Evolutionary conservation across 2,329 filamentous ascomycete genomes (phyloP), one percentile per base, ranked within the genome.

Genomic region (Phialophora tarda): DNA sequence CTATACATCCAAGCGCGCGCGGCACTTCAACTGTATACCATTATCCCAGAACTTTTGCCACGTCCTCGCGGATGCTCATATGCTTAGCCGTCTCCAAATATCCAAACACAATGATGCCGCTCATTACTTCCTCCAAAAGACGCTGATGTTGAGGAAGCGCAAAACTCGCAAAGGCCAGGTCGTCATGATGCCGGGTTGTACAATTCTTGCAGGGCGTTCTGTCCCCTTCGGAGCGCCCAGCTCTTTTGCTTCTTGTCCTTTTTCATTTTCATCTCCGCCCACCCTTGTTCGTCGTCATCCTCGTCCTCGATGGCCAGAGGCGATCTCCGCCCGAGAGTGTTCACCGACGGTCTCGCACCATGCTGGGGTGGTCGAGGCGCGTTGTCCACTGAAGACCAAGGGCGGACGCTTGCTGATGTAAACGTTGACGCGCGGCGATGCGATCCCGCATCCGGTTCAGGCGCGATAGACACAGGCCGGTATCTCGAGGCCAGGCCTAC

Each of bases 401-500:
- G 73, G 41, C 75, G 77, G n/a, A 76, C 72, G 1, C 73, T 72
- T 1, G 76, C 70, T 8, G 77, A 74, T 4, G 76, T 77, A 28
- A 77, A 75, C 7, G 75, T 73, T 2, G 78, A 78, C 11, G 76
- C 71, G 26, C 76, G 74, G 32, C 69, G 69, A 26, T 64, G 50
- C 4, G 30, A 32, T 26, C 67, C 55, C 10, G 34, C 38, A 6
- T 70, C 57, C 28, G 67, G 66, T 5, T 73, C 73, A 4, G 71
- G 69, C 62, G 84, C 82, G 50, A 90, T 89, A 0, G 91, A 93
- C 0, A 98, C 94, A 1, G 95, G 93, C 54, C 95, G 87, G 79
- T 99, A 99, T 53, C 95, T 88, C 34, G 92, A 89, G 8, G 95
- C 93, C 60, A 96, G 85, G 17, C 95, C 95, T 68, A 97, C 83